Base-by-base conservation (phyloP, 305 asterid genomes). In the Fraxinus xanthoxyloides region DNA sequence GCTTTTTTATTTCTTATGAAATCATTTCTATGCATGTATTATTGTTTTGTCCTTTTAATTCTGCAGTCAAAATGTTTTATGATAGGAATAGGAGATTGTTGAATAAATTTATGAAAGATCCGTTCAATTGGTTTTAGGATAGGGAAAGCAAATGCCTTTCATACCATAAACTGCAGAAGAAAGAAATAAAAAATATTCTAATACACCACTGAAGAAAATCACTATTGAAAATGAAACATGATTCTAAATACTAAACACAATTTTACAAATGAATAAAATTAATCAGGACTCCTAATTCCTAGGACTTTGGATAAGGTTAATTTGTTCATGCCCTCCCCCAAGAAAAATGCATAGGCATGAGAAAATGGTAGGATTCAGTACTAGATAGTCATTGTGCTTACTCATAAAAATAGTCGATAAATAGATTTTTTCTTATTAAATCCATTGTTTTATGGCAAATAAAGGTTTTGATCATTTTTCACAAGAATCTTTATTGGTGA, bases 271-370 rank as follows among this genome's bases (percentile, higher is more conserved):
- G 9, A n/a, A n/a, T 40, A 40, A 40, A 40, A 40, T 40, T 40
- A 40, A 40, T 2, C 51, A 40, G 4, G 4, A 40, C 17, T 10
- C 17, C 17, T 9, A 10, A 40, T 13, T 40, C 51, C 0, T 2
- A 26, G 40, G 34, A 77, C 75, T 78, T 78, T 81, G 43, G 72
- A 48, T 51, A 24, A 34, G 54, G 59, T 28, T 59, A 40, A 72
- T 73, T 74, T 72, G 34, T 80, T 80, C 80, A 56, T 54, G 75
- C 21, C 43, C 43, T 36, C 10, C 43, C 43, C 54, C n/a, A 2
- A 15, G 54, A n/a, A 67, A 9, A 65, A 43, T 46, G 38, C 70
- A 43, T 9, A 21, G 34, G 7, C 81, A 65, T 24, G 17, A 26
- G 9, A 48, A 15, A 72, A 30, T 48, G 15, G 75, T 7, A 7